Evolutionary conservation across 2,329 filamentous ascomycete genomes (phyloP), one percentile per base, ranked within the genome.

Genomic region (Lasiodiplodia theobromae): DNA sequence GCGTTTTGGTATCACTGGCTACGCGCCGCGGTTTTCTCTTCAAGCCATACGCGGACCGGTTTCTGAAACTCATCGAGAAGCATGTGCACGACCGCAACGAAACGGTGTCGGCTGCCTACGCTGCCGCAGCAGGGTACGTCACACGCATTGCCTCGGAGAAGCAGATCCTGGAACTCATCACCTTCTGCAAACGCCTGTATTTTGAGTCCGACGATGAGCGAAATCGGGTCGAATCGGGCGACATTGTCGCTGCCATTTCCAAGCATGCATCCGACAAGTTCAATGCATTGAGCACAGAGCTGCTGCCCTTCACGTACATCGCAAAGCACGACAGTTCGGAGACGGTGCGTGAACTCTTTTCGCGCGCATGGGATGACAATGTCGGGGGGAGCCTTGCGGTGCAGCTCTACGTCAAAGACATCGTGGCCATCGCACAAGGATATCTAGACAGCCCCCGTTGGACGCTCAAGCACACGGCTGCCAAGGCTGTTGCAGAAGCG

Each of bases 211-310:
- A 97, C 74, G 92, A 96, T 70, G 91, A 94, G 70, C 83, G 85
- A 1, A 87, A 89, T 11, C 89, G 94, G 31, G 86, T 92, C 60
- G 91, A 95, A 69, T 86, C 94, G 2, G 92, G 91, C 2, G 94
- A 97, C 74, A 90, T 94, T n/a, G 83, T 97, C 11, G 87, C 94
- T 57, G 90, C 93, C 0, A 86, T 97, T 18, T 91, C 93, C 16
- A 97, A 96, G 79, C 86, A 95, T 69, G 94, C 95, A 0, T 92
- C 93, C 3, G 96, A 99, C 79, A 89, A 92, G 58, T 97, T 98
- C 79, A 91, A 90, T 58, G 85, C 89, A 1, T 86, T 97, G 38
- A 91, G 94, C 67, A 84, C 89, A 0, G 86, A 88, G 5, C 86
- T 97, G 2, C 82, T 99, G 3, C 96, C 96, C 0, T 95, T 98